Conservation (phyloP, 257 asterid species). For the Solanum rostratum region DNA sequence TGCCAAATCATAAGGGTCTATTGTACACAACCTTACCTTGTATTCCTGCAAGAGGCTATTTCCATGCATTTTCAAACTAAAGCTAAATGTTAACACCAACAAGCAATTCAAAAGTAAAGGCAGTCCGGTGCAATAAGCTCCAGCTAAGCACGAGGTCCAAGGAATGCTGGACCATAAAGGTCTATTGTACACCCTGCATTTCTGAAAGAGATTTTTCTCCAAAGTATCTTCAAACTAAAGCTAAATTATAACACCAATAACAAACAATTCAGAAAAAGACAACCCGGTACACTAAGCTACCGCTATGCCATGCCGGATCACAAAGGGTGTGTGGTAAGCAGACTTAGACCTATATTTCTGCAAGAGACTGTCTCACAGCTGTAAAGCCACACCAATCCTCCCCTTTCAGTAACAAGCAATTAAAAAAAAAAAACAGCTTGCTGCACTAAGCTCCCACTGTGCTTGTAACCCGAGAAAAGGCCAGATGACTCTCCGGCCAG, state of each 20-base stretch:
- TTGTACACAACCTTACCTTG: background rate
- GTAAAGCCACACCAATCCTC: too few species aligned
- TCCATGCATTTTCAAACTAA: background rate
- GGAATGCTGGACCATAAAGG: too few species aligned
- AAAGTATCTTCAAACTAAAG: background rate
- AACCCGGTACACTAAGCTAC: background rate
- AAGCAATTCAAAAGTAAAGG: background rate
- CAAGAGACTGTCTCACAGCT: too few species aligned
- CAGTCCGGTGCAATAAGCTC: background rate
- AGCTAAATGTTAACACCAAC: background rate
- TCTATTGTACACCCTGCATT: background rate
- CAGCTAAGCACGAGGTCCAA: background rate
- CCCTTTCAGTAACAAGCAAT: background rate
- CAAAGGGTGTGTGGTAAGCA: too few species aligned
- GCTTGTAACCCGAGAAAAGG: background rate
- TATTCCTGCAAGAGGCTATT: background rate
- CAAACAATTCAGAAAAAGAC: background rate
- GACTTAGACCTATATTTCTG: too few species aligned
- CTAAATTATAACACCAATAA: background rate
- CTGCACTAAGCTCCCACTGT: background rate
- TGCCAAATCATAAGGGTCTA: background rate
- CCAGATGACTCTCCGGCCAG: too few species aligned
- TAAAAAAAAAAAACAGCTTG: background rate
- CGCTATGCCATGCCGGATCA: too few species aligned
- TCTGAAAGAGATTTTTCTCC: background rate